Conservation (phyloP, 768 basidiomycete genomes). For the Tulasnella sp. region DNA sequence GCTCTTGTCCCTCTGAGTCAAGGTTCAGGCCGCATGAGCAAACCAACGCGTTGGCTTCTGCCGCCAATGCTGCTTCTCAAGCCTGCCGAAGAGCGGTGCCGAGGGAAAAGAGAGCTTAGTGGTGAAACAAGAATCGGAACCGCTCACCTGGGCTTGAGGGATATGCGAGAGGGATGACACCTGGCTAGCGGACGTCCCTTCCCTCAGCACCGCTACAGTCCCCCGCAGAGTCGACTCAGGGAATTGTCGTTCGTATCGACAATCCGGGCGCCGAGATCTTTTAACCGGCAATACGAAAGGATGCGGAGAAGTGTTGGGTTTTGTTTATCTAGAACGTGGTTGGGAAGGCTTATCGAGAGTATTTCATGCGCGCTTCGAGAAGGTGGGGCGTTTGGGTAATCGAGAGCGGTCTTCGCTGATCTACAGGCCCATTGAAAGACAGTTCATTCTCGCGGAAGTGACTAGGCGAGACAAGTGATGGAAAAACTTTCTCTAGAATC, state of each 20-base stretch:
- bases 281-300: no score
- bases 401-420: no score
- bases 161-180: constrained; percentile 20
- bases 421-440: no score
- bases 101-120: no score
- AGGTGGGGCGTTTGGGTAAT: no score
- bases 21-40: constrained; percentile 10
- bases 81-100: neutral
- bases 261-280: no score
- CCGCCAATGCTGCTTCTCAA: constrained; percentile 16
- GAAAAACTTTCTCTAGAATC: no score
- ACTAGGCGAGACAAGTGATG: no score
- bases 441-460: no score
- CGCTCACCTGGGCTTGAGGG: neutral
- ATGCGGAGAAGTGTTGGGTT: no score
- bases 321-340: no score
- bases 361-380: neutral
- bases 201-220: constrained; percentile 13
- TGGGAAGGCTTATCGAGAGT: neutral
- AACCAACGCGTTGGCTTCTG: constrained; percentile 16
- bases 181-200: constrained; percentile 2
- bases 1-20: neutral
- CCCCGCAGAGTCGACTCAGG: constrained; percentile 16
- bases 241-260: constrained; percentile 17
- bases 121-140: no score